Base-by-base conservation (phyloP, 805 yeast genomes). In the Jamesozyma rosinii region DNA sequence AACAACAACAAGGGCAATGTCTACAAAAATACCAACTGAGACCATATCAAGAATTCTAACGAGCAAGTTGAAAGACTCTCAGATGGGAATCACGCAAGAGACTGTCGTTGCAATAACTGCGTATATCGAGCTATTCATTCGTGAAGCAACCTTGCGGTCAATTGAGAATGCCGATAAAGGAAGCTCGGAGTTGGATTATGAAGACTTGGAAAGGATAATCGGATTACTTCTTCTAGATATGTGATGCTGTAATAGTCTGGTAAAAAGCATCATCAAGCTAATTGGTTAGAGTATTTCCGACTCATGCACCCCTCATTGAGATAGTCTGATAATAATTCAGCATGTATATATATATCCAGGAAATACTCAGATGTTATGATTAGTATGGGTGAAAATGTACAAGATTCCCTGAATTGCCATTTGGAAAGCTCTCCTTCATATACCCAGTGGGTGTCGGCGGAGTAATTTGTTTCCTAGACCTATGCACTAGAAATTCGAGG, bases 141-240 rank as follows among this genome's bases (percentile, higher is more conserved):
- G 58, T 27, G 66, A 61, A 45, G 59, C 61, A 1, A 54, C 54
- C 11, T 42, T 54, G 18, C 45, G 66, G 41, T 56, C 64, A 3
- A 24, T 52, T 5, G 63, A 59, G 34, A 54, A 54, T 42, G 52
- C 49, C 37, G 50, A 46, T n/a, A 48, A 46, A 14, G 37, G 32
- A 21, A 32, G 35, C 8, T 43, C 33, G 6, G 50, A 32, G 32
- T 47, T 4, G 47, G 46, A 17, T 37, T 61, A 13, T 35, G 48
- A 50, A 20, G 65, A 61, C 36, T 38, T 62, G 14, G 65, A 60
- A 35, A 49, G 50, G 18, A 53, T 62, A 17, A 52, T 61, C 17
- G 66, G 66, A 0, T 34, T 60, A 29, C 41, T 62, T 26, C 38
- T 62, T 19, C 37, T 62, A 27, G 66, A 62, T 38, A 59, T 59